Evolutionary conservation across 805 yeast genomes (phyloP).

Genomic region (Nakazawaea ernobii): DNA sequence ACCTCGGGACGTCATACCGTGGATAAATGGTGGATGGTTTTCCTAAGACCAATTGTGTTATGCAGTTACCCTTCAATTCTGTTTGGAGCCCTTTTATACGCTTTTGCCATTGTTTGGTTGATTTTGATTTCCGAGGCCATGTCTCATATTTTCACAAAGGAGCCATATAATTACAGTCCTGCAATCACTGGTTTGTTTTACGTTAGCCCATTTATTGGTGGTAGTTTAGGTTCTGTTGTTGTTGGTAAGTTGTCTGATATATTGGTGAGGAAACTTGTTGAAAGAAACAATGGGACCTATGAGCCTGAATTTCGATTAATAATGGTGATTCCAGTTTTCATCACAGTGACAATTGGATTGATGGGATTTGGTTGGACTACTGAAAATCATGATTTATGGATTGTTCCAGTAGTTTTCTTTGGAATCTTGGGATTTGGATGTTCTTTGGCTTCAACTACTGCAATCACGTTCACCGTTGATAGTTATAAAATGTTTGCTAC

Average conservation of each 20-base stretch:
- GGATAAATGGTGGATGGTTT: conserved; percentile 51
- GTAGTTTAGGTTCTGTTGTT: conserved; percentile 47
- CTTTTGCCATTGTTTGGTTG: conserved; percentile 59
- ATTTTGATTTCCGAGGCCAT: conserved; percentile 55
- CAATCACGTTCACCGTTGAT: conserved; percentile 56
- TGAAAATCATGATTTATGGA: conserved; percentile 40
- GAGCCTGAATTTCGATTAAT: conserved; percentile 59
- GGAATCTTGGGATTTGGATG: conserved; percentile 56
- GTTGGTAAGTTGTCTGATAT: conserved; percentile 48
- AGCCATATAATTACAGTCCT: conserved; percentile 40
- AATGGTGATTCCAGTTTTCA: conserved; percentile 45
- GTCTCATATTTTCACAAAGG: conserved; percentile 38
- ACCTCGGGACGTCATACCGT: conserved; percentile 43
- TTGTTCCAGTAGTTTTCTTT: conserved; percentile 51
- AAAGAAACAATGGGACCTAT: conserved; percentile 46
- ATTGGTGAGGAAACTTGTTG: conserved; percentile 37
- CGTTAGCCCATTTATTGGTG: conserved; percentile 52
- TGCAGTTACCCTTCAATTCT: conserved; percentile 44
- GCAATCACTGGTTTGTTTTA: conserved; percentile 48
- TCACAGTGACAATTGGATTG: conserved; percentile 41
- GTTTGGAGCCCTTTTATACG: conserved; percentile 45
- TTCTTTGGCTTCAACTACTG: conserved; percentile 54
- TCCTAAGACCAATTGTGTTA: conserved; percentile 48
- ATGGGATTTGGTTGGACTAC: conserved; percentile 65
- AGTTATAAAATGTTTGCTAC: conserved; percentile 51